Conservation (phyloP, 2,329 filamentous ascomycete genomes). For the Didymella arachidicola region DNA sequence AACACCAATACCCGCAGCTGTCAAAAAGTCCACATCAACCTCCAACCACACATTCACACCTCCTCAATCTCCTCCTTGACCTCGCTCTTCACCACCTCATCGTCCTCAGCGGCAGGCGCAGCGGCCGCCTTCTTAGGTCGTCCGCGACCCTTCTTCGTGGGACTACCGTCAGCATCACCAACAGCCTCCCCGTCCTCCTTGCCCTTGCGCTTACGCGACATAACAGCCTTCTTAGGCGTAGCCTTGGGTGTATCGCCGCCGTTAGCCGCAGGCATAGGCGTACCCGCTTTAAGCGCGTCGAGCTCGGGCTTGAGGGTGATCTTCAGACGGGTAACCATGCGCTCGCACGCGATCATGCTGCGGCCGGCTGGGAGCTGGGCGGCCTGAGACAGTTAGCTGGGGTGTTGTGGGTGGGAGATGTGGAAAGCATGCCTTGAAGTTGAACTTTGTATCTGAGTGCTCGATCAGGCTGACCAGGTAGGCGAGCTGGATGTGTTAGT, state of each 20-base stretch:
- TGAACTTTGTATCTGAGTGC: constrained; percentile 18
- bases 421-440: constrained; percentile 13
- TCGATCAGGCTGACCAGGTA: constrained; percentile 26
- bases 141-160: constrained; percentile 20
- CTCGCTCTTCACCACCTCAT: constrained; percentile 1
- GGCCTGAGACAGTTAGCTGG: constrained; percentile 12
- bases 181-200: constrained; percentile 10
- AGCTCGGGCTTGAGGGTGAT: constrained; percentile 27
- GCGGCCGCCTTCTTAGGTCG: constrained; percentile 12
- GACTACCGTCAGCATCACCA: constrained; percentile 13
- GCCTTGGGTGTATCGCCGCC: background rate
- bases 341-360: constrained; percentile 31
- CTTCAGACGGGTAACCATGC: constrained; percentile 34
- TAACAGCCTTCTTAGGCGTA: constrained; percentile 1
- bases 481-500: constrained; percentile 18
- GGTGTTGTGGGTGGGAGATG: no score
- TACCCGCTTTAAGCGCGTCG: constrained; percentile 24
- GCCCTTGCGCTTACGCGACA: constrained; percentile 25
- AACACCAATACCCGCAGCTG: background rate
- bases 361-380: constrained; percentile 28
- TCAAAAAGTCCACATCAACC: background rate
- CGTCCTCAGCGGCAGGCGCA: constrained; percentile 1
- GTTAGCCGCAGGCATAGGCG: constrained; percentile 4
- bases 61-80: background rate
- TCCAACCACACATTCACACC: background rate